These are phyloP conservation scores for Diplodia intermedia DNA, from an alignment of 2,329 filamentous ascomycete species.

Conservation along the genomic window DNA sequence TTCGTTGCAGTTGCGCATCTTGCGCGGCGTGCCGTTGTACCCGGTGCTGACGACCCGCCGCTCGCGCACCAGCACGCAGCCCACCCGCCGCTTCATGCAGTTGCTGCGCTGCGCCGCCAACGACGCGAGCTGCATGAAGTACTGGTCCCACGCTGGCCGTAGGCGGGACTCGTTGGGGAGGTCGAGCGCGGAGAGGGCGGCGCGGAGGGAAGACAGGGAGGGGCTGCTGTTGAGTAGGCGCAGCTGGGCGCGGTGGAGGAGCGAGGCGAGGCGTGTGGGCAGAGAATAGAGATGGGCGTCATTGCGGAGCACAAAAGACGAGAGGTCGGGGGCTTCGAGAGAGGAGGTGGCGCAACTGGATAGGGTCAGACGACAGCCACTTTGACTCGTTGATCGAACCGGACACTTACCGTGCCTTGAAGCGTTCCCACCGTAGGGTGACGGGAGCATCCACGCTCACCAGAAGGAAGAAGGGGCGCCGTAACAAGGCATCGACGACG, in stretches of 20 bases:
- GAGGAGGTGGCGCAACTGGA: conserved; percentile 57
- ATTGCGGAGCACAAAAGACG: conserved; percentile 66
- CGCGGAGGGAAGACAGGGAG: conserved; percentile 73
- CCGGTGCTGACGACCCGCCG: conserved; percentile 91
- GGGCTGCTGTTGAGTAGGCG: conserved; percentile 85
- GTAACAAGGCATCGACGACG: conserved; percentile 75
- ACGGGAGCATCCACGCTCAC: conserved; percentile 91
- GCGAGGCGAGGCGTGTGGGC: conserved; percentile 69
- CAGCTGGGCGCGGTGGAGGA: conserved; percentile 82
- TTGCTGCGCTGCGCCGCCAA: conserved; percentile 90
- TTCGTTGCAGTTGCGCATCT: conserved; percentile 87
- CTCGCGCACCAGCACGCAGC: conserved; percentile 87
- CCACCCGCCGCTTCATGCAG: conserved; percentile 97
- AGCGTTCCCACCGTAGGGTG: conserved; percentile 81
- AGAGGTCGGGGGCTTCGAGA: conserved; percentile 60
- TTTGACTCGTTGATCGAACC: background rate
- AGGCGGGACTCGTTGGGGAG: conserved; percentile 80
- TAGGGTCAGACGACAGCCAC: background rate
- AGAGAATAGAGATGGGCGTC: conserved; percentile 79
- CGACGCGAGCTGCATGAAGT: conserved; percentile 97
- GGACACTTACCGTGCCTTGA: conserved; percentile 61
- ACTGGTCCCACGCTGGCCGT: conserved; percentile 91
- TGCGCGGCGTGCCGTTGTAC: conserved; percentile 96
- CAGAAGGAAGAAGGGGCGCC: conserved; percentile 90
- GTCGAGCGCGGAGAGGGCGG: conserved; percentile 75